Base-by-base conservation (phyloP, 1,284 basidiomycete genomes). In the Cystobasidium sp. region DNA sequence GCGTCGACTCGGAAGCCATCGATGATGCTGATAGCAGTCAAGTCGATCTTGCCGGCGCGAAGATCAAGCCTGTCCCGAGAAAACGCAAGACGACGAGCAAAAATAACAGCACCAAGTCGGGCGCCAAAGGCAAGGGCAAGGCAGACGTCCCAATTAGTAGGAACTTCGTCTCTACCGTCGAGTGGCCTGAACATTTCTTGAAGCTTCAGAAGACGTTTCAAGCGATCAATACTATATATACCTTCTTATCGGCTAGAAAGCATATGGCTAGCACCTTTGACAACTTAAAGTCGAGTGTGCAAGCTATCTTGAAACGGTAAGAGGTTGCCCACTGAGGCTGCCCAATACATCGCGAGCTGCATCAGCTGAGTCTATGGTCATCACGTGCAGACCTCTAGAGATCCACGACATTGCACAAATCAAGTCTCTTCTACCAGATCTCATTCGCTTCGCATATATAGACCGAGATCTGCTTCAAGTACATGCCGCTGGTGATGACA, bases 161-260 rank as follows among this genome's bases (percentile, higher is more conserved):
- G n/a, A 65, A 73, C 63, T 76, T 77, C 44, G 64, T 75, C 9
- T 67, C 76, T 31, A 71, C 55, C 6, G 76, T 78, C 41, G 69
- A 72, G 44, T 84, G 82, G 78, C 83, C 83, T 5, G 78, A 81
- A 8, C 83, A 83, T 65, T 84, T 83, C 61, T 55, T 78, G 16
- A 75, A 80, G 31, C 80, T 84, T 9, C 82, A 84, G 75, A 80
- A 82, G 78, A 81, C 80, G 8, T 84, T 83, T 77, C 82, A 81
- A 74, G 92, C 93, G 18, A 84, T 96, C 74, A 95, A 94, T 78
- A 94, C 93, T 5, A 92, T 96, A 1, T 88, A 94, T 67, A 92
- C 91, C 0, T 96, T 96, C 79, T 87, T 92, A 70, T 91, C 91
- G 3, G 90, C 91, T 0, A 86, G 91, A 78, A 92, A 92, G 78